Conservation (phyloP, 352 stramenopile genomes). For the Globisporangium paddicum region DNA sequence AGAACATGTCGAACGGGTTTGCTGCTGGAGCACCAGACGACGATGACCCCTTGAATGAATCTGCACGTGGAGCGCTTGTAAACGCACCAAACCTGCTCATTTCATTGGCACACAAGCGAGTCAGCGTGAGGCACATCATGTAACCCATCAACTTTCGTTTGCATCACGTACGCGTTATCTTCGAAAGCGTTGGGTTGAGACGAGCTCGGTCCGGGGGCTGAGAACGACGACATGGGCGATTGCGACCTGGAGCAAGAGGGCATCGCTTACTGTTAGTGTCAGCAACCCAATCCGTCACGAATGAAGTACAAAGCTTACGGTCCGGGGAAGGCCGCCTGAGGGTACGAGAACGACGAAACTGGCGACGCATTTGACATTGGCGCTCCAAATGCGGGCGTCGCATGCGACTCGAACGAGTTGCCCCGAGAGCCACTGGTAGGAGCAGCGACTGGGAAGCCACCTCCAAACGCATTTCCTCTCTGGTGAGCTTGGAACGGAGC, state of each 20-base stretch:
- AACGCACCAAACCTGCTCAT: slow-evolving; percentile 29
- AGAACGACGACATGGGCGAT: slow-evolving; percentile 35
- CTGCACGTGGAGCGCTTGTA: slow-evolving; percentile 25
- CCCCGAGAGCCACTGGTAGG: slow-evolving; percentile 20
- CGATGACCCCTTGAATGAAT: slow-evolving; percentile 20
- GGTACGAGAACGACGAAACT: slow-evolving; percentile 12
- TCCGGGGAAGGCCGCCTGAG: slow-evolving; percentile 6
- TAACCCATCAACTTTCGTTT: background rate
- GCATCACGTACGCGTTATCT: slow-evolving; percentile 35
- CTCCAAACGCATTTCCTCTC: slow-evolving; percentile 12
- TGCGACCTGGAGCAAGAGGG: slow-evolving; percentile 10
- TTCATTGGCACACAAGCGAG: background rate
- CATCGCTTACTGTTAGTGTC: background rate
- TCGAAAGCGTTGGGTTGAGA: slow-evolving; percentile 31
- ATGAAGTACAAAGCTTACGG: slow-evolving; percentile 6
- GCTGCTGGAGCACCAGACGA: slow-evolving; percentile 26
- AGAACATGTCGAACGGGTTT: slow-evolving; percentile 87
- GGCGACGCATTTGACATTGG: slow-evolving; percentile 5
- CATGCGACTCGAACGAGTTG: slow-evolving; percentile 31
- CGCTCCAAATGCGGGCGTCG: slow-evolving; percentile 13
- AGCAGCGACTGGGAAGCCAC: slow-evolving; percentile 8
- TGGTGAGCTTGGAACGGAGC: slow-evolving; percentile 11
- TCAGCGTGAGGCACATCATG: background rate
- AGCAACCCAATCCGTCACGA: background rate
- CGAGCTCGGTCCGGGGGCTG: slow-evolving; percentile 18